Percentiles rank a stretch among this genome's conserved stretches.
phyloP scores from a whole-genome alignment of 2,329 filamentous ascomycete genomes.

The Nemania sp. region DNA sequence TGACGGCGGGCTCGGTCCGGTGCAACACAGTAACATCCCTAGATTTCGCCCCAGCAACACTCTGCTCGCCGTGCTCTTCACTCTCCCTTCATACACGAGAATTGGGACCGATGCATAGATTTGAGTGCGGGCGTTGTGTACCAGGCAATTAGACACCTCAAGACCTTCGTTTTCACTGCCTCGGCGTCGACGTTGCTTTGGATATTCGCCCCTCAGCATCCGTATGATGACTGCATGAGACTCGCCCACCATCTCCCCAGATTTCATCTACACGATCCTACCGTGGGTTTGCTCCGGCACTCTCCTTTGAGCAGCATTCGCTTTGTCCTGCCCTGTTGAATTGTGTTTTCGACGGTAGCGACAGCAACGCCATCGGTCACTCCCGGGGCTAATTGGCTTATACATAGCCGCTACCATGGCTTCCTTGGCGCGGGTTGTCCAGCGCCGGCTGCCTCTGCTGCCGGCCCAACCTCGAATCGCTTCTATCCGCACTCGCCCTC shows the following conservation, averaged over 20 bases:
- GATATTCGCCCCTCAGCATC: conserved; percentile 9
- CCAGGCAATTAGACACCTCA: not conserved
- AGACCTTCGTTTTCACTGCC: too few species aligned
- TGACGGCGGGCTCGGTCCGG: conserved; percentile 9
- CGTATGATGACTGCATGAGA: conserved; percentile 22
- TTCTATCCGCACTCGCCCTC: conserved; percentile 25
- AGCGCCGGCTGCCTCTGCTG: conserved; percentile 38
- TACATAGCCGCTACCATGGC: conserved; percentile 29
- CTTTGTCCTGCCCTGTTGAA: not conserved
- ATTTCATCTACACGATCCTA: too few species aligned
- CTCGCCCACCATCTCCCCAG: not conserved
- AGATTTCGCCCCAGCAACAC: conserved; percentile 8
- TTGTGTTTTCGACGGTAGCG: not conserved
- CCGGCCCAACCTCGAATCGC: conserved; percentile 33
- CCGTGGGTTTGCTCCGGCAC: too few species aligned
- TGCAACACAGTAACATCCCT: not conserved
- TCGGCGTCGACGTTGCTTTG: not conserved
- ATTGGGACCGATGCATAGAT: not conserved
- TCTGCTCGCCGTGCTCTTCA: conserved; percentile 14
- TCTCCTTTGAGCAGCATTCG: too few species aligned
- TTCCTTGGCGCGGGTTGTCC: conserved; percentile 32
- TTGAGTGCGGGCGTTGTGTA: not conserved
- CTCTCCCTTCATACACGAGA: not conserved
- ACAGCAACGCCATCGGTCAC: not conserved
- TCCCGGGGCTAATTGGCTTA: not conserved